These are phyloP conservation scores for Xanthoconium separans DNA, from an alignment of 1,284 basidiomycete genomes.

Conservation along the genomic window DNA sequence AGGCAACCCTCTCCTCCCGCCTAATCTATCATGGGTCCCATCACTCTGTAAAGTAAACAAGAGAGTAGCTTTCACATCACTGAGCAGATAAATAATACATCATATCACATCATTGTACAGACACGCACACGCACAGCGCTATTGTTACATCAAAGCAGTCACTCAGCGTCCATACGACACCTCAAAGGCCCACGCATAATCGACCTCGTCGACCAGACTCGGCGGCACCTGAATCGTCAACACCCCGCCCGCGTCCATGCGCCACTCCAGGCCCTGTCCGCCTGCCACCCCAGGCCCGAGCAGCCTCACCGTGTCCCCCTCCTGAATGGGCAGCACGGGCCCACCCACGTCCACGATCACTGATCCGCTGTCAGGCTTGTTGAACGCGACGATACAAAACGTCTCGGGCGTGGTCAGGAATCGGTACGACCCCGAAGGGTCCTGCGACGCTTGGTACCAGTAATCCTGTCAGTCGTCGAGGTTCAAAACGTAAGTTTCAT, in stretches of 20 bases:
- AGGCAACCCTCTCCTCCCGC: no score
- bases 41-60: no score
- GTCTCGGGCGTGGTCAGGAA: conserved; percentile 50
- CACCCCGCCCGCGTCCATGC: conserved; percentile 20
- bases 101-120: no score
- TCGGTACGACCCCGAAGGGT: conserved; percentile 39
- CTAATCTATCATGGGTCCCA: no score
- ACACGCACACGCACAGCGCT: no score
- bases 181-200: conserved; percentile 47
- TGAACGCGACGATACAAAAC: conserved; percentile 52
- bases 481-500: background rate
- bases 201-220: conserved; percentile 29
- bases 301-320: conserved; percentile 43
- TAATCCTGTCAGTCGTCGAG: conserved; percentile 37
- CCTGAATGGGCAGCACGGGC: conserved; percentile 40
- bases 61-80: no score
- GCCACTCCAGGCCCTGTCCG: no score
- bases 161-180: conserved; percentile 30
- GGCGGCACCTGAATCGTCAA: conserved; percentile 36
- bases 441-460: conserved; percentile 43
- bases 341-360: conserved; percentile 40
- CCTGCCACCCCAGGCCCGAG: conserved; percentile 33
- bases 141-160: no score
- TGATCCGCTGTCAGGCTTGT: conserved; percentile 34
- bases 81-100: no score